These are phyloP conservation scores for Hura crepitans DNA, from an alignment of 441 rosid genomes.

Conservation along the genomic window DNA sequence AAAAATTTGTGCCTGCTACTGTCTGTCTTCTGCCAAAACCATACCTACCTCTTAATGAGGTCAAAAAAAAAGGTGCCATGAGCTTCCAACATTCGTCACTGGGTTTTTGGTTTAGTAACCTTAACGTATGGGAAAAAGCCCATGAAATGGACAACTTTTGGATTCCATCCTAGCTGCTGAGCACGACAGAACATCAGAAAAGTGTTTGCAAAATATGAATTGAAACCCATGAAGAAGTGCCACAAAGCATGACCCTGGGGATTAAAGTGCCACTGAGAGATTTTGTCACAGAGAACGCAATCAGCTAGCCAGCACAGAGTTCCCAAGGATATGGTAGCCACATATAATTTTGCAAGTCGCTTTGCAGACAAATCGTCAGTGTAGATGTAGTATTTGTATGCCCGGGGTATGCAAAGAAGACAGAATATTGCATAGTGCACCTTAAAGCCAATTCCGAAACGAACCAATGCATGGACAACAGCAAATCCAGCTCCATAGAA, in stretches of 20 bases:
- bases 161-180: constrained; percentile 71
- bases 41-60: constrained; percentile 9
- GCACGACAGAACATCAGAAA: constrained; percentile 96
- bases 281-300: constrained; percentile 49
- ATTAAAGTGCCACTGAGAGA: constrained; percentile 57
- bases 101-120: constrained; percentile 67
- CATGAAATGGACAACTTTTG: constrained; percentile 52
- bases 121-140: constrained; percentile 73
- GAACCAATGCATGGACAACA: constrained; percentile 50
- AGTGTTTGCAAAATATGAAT: constrained; percentile 71
- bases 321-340: constrained; percentile 53
- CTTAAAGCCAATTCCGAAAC: constrained; percentile 78
- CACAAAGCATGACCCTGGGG: constrained; percentile 93
- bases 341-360: constrained; percentile 60
- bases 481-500: constrained; percentile 82
- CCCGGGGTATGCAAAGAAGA: constrained; percentile 83
- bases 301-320: constrained; percentile 71
- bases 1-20: constrained; percentile 22
- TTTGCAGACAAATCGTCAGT: constrained; percentile 60
- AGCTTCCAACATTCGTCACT: constrained; percentile 30
- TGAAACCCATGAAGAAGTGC: constrained; percentile 82
- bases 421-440: constrained; percentile 68
- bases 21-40: constrained; percentile 28
- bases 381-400: constrained; percentile 91
- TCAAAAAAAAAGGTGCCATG: neutral